These are phyloP conservation scores for Phlegmacium glaucopus DNA, from an alignment of 768 basidiomycete genomes.

Conservation along the genomic window DNA sequence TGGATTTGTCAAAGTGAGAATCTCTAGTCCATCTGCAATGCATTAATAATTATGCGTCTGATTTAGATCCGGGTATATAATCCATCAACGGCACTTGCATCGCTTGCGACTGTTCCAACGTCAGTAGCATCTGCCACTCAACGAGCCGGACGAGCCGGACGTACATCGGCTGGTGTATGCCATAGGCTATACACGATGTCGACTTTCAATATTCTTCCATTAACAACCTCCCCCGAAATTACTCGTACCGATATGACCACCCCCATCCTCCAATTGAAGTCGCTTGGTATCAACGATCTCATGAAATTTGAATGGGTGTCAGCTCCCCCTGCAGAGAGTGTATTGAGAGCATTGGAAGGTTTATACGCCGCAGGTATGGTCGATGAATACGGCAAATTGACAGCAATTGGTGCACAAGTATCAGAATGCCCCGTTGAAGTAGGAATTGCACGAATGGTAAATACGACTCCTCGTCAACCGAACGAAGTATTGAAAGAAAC, in stretches of 20 bases:
- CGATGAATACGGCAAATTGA: constrained; percentile 75
- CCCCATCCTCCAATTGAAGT: constrained; percentile 91
- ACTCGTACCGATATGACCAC: constrained; percentile 88
- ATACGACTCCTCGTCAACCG: constrained; percentile 12
- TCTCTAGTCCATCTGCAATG: not conserved
- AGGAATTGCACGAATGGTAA: constrained; percentile 90
- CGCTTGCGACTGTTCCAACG: constrained; percentile 77
- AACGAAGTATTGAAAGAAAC: not conserved
- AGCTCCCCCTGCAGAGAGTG: constrained; percentile 80
- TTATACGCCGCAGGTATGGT: constrained; percentile 81
- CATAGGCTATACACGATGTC: constrained; percentile 84
- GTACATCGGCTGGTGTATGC: constrained; percentile 89
- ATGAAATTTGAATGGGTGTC: constrained; percentile 97
- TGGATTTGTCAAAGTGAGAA: constrained; percentile 87
- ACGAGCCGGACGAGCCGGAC: constrained; percentile 91
- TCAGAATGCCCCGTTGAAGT: constrained; percentile 95
- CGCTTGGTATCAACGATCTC: constrained; percentile 90
- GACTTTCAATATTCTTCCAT: constrained; percentile 55
- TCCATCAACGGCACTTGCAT: constrained; percentile 79
- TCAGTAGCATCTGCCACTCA: constrained; percentile 91
- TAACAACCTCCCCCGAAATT: constrained; percentile 84
- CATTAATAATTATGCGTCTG: not conserved
- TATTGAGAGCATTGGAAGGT: constrained; percentile 83
- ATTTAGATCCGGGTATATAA: constrained; percentile 85
- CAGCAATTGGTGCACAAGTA: constrained; percentile 75